Conservation (phyloP, 441 rosid genomes). For the Adansonia rubrostipa region DNA sequence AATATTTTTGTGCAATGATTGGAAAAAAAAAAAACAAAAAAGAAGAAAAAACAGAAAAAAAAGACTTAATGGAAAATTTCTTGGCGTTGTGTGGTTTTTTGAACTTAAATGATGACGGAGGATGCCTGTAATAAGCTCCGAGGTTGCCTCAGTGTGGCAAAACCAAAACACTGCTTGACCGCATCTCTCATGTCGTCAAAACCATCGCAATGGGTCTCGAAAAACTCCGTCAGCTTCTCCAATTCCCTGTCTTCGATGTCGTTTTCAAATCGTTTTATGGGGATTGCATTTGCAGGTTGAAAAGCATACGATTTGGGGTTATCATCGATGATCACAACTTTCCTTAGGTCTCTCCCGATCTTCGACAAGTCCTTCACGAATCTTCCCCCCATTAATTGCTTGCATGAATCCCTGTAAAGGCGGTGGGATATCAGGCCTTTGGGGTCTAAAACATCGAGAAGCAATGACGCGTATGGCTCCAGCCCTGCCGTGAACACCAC, state of each 20-base stretch:
- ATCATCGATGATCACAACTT: conserved; percentile 73
- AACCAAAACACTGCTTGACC: conserved; percentile 48
- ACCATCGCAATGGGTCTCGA: conserved; percentile 44
- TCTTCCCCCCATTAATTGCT: conserved; percentile 51
- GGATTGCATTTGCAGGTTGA: conserved; percentile 83
- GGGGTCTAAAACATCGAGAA: conserved; percentile 61
- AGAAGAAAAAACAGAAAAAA: too few species aligned
- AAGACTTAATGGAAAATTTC: too few species aligned
- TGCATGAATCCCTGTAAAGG: conserved; percentile 70
- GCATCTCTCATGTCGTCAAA: conserved; percentile 77
- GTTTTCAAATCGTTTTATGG: conserved; percentile 60
- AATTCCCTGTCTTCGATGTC: conserved; percentile 63
- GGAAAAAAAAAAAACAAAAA: not conserved
- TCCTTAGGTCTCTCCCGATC: conserved; percentile 60
- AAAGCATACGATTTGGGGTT: conserved; percentile 69
- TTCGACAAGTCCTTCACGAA: conserved; percentile 68
- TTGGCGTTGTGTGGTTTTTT: not conserved
- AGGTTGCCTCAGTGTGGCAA: not conserved
- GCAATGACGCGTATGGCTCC: conserved; percentile 74
- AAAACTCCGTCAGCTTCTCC: conserved; percentile 54
- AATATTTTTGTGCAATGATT: not conserved
- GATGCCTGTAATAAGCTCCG: not conserved
- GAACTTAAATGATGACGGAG: not conserved
- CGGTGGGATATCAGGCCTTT: conserved; percentile 58
- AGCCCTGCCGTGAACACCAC: conserved; percentile 90